These are phyloP conservation scores for Thelonectria blattea DNA, from an alignment of 2,329 filamentous ascomycete genomes.

Conservation along the genomic window DNA sequence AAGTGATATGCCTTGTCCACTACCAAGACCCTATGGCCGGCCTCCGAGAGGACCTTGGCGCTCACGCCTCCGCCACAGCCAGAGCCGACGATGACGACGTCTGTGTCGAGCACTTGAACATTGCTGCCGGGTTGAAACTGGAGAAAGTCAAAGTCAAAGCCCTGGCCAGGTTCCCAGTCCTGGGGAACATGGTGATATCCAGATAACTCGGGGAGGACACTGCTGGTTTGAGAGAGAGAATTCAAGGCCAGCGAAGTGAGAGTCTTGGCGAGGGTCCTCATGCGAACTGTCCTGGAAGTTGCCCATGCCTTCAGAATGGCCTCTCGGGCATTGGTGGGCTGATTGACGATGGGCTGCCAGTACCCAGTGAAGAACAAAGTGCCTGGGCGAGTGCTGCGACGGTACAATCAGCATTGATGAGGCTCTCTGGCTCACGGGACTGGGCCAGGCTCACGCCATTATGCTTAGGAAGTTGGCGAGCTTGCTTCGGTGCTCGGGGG, in stretches of 20 bases:
- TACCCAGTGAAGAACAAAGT: slow-evolving; percentile 72
- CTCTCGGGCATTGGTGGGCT: slow-evolving; percentile 65
- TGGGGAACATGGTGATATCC: slow-evolving; percentile 63
- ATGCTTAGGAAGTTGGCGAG: slow-evolving; percentile 49
- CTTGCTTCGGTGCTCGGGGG: slow-evolving; percentile 41
- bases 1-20: slow-evolving; percentile 85
- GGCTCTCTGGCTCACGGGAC: neutral
- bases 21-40: slow-evolving; percentile 76
- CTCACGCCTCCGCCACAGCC: slow-evolving; percentile 85
- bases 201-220: slow-evolving; percentile 59
- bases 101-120: slow-evolving; percentile 71
- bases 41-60: slow-evolving; percentile 81
- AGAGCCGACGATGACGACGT: slow-evolving; percentile 85
- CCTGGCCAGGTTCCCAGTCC: slow-evolving; percentile 56
- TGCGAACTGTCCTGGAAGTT: slow-evolving; percentile 58
- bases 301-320: slow-evolving; percentile 68
- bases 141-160: slow-evolving; percentile 65
- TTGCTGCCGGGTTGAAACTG: slow-evolving; percentile 54
- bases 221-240: slow-evolving; percentile 61
- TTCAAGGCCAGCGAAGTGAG: slow-evolving; percentile 61
- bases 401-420: slow-evolving; percentile 5
- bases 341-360: slow-evolving; percentile 64
- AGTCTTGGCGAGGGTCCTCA: slow-evolving; percentile 62
- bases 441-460: slow-evolving; percentile 52
- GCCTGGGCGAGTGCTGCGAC: slow-evolving; percentile 64